These are phyloP conservation scores for Tolypocladium tropicale DNA, from an alignment of 2,329 filamentous ascomycete genomes.

Conservation along the genomic window DNA sequence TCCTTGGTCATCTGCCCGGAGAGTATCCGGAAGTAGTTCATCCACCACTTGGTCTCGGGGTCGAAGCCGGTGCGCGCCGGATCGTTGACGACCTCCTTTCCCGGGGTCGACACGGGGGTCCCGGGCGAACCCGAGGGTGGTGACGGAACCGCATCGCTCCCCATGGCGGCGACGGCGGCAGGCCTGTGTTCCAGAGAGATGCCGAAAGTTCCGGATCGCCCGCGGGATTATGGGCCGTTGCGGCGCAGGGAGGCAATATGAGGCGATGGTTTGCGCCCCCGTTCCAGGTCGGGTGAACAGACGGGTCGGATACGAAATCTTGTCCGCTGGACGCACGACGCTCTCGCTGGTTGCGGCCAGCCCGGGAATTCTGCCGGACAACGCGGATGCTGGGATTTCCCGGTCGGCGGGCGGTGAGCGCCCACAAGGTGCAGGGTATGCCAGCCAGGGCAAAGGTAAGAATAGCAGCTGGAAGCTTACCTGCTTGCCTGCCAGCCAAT, in stretches of 20 bases:
- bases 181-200: not conserved
- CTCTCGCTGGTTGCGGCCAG: not conserved
- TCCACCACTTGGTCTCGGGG: conserved; percentile 54
- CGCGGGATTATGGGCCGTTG: not conserved
- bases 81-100: conserved; percentile 41
- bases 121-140: conserved; percentile 8
- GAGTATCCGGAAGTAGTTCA: conserved; percentile 78
- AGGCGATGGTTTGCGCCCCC: not conserved
- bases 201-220: not conserved
- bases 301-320: not conserved
- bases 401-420: not conserved
- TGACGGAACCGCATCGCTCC: conserved; percentile 6
- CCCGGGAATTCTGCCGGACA: not conserved
- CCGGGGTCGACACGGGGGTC: conserved; percentile 1
- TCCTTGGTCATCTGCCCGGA: conserved; percentile 60
- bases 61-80: conserved; percentile 53
- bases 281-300: not conserved
- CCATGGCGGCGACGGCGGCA: not conserved
- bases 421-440: too few species aligned
- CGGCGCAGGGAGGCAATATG: not conserved
- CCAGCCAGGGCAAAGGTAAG: too few species aligned
- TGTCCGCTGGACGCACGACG: not conserved
- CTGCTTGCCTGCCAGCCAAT: too few species aligned
- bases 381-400: not conserved
- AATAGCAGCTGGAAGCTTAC: too few species aligned